A percentile compares a stretch with the other conserved stretches of the same genome.
Evolutionary conservation across 768 basidiomycete genomes (phyloP).

Genomic region (Brasilioporus rufonigricans): DNA sequence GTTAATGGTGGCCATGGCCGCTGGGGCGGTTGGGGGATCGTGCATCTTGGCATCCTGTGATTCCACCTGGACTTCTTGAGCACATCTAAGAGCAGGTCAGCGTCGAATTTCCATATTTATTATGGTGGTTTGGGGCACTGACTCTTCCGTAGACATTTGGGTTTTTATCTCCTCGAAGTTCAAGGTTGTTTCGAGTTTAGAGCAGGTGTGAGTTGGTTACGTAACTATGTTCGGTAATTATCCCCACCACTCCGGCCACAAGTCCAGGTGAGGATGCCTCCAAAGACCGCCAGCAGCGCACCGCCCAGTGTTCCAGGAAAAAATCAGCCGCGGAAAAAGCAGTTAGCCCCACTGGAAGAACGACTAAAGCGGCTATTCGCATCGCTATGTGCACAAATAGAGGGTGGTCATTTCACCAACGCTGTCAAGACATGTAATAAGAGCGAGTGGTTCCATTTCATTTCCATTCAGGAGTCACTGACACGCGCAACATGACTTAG

Average conservation of each 20-base stretch:
- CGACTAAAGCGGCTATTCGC: conserved; percentile 62
- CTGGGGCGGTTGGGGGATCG: conserved; percentile 43
- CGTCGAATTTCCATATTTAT: background rate
- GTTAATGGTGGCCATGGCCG: conserved; percentile 41
- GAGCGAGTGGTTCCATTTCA: conserved; percentile 49
- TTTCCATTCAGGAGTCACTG: conserved; percentile 20
- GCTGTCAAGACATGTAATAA: conserved; percentile 92
- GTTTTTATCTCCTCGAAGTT: conserved; percentile 20
- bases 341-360: conserved; percentile 21
- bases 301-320: conserved; percentile 8
- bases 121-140: conserved; percentile 20
- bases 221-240: conserved; percentile 25
- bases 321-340: conserved; percentile 18
- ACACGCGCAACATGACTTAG: conserved; percentile 39
- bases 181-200: background rate
- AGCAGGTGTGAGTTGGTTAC: conserved; percentile 10
- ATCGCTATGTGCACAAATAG: conserved; percentile 83
- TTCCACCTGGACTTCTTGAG: conserved; percentile 34
- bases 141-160: conserved; percentile 57
- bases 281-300: conserved; percentile 9
- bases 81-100: conserved; percentile 20
- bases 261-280: conserved; percentile 18
- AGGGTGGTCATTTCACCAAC: conserved; percentile 82
- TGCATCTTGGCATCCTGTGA: conserved; percentile 34
- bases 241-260: conserved; percentile 2